phyloP scores from a whole-genome alignment of 495 filamentous ascomycete genomes.

The Penicillium tannophilum region DNA sequence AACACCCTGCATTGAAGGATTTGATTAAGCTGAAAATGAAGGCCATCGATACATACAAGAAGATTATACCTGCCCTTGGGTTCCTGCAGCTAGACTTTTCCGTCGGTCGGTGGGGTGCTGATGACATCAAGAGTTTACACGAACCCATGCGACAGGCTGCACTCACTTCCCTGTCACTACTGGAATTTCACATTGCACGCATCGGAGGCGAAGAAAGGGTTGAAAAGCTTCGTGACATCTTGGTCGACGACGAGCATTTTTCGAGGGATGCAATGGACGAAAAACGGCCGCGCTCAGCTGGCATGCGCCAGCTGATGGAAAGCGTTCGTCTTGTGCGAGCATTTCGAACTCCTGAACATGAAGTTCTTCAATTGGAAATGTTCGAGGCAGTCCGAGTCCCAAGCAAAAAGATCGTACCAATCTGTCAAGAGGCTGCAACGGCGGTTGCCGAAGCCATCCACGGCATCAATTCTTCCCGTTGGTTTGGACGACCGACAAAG shows the following conservation, averaged over 20 bases:
- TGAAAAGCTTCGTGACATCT: constrained; percentile 23
- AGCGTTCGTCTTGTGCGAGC: constrained; percentile 26
- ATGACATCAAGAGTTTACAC: constrained; percentile 34
- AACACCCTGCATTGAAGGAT: constrained; percentile 16
- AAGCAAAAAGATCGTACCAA: constrained; percentile 25
- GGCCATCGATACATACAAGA: constrained; percentile 22
- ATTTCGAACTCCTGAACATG: constrained; percentile 28
- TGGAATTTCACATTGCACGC: constrained; percentile 32
- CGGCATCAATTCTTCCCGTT: constrained; percentile 28
- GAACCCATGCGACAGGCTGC: constrained; percentile 28
- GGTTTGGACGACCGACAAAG: constrained; percentile 28
- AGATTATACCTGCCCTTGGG: constrained; percentile 26
- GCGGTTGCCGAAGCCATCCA: constrained; percentile 25
- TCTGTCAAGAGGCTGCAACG: constrained; percentile 25
- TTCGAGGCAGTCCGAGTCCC: constrained; percentile 28
- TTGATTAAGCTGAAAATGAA: constrained; percentile 23
- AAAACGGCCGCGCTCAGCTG: constrained; percentile 23
- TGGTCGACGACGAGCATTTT: background rate
- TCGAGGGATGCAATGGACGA: constrained; percentile 5
- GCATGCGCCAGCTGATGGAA: constrained; percentile 32
- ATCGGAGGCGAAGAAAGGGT: constrained; percentile 25
- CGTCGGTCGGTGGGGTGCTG: constrained; percentile 32
- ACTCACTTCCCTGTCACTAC: constrained; percentile 19
- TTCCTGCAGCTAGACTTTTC: constrained; percentile 36
- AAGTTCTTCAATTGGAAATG: constrained; percentile 27